Conservation (phyloP, 164 flowering plant genomes). For the Stephania cephalantha region DNA sequence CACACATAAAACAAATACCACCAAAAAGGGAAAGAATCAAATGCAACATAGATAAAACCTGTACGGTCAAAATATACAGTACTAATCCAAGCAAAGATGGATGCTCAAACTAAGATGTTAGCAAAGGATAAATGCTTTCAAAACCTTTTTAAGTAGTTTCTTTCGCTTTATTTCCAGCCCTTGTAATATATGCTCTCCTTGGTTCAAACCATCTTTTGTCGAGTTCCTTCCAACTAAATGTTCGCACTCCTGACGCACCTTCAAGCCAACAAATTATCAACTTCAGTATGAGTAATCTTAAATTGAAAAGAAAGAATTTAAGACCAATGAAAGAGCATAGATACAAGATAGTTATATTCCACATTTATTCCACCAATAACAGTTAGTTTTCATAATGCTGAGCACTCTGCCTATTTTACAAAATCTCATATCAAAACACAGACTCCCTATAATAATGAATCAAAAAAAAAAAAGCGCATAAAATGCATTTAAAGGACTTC, state of each 20-base stretch:
- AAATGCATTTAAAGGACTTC: no score
- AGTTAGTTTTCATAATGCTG: background rate
- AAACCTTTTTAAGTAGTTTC: conserved; percentile 51
- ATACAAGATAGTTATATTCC: background rate
- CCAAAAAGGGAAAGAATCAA: background rate
- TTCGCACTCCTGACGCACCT: conserved; percentile 73
- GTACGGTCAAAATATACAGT: background rate
- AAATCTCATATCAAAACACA: background rate
- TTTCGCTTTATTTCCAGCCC: conserved; percentile 40
- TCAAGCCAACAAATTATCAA: conserved; percentile 1
- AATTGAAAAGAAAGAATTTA: background rate
- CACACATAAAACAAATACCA: no score
- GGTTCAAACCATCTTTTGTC: conserved; percentile 26
- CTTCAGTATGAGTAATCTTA: background rate
- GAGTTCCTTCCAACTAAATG: conserved; percentile 51
- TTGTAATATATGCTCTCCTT: conserved; percentile 22
- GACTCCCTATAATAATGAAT: background rate
- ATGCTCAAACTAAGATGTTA: background rate
- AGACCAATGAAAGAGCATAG: background rate
- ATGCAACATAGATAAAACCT: background rate
- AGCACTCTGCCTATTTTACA: background rate
- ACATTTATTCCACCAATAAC: background rate
- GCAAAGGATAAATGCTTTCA: background rate
- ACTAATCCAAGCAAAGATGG: background rate
- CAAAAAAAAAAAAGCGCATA: background rate